Conservation (phyloP, 257 asterid species). For the Nicotiana knightiana region DNA sequence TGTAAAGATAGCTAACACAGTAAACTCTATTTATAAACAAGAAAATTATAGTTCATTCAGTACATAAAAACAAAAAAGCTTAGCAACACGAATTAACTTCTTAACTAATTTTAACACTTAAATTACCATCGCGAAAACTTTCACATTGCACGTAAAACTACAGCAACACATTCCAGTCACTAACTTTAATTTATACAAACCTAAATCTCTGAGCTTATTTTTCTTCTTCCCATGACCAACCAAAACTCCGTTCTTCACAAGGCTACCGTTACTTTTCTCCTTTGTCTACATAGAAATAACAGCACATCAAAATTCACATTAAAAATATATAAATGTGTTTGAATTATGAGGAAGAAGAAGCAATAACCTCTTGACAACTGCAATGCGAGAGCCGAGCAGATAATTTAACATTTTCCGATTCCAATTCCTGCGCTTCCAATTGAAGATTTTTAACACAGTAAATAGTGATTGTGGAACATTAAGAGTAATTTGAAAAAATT, state of each 20-base stretch:
- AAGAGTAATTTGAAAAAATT: neutral
- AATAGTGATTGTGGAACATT: neutral
- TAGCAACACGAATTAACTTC: neutral
- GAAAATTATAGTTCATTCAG: neutral
- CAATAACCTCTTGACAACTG: constrained; percentile 55
- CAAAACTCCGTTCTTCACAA: constrained; percentile 17
- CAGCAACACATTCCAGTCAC: constrained; percentile 1
- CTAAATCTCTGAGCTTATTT: constrained; percentile 38
- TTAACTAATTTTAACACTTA: neutral
- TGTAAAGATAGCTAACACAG: neutral
- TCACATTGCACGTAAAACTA: neutral
- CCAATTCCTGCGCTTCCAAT: constrained; percentile 45
- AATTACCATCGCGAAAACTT: neutral
- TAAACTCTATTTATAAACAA: neutral
- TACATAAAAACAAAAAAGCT: neutral
- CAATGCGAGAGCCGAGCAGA: constrained; percentile 50
- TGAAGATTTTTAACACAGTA: neutral
- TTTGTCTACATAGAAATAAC: constrained; percentile 31
- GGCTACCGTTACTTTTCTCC: constrained; percentile 23
- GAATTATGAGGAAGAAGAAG: neutral
- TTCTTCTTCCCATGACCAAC: constrained; percentile 23
- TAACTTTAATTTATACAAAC: constrained; percentile 24
- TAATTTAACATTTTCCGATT: constrained; percentile 53
- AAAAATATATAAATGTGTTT: neutral
- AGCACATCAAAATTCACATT: constrained; percentile 10